Evolutionary conservation across 768 basidiomycete species (phyloP), one percentile per base, ranked within the genome.

Genomic region (Leccinum variicolor): DNA sequence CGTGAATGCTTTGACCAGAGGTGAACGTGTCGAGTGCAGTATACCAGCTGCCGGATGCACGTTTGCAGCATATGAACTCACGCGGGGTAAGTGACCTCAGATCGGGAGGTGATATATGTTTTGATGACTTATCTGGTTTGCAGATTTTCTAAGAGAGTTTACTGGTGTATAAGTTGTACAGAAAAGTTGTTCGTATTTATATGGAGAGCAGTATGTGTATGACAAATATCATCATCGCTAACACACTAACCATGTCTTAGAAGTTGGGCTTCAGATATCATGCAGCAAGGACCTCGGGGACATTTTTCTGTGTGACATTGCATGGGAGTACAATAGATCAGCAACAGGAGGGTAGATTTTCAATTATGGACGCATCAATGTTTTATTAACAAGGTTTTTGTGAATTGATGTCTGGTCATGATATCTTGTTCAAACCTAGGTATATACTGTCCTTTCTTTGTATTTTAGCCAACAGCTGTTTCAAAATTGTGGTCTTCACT

Each of bases 11-110:
- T 52, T 33, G 29, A 50, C 2, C 21, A 25, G 4, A 36, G 7
- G 6, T 49, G 21, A 58, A 13, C 11, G 3, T 51, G 1, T 50
- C 49, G 3, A 33, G 50, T 17, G 36, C 52, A 93, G 92, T 72
- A 92, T 95, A 65, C 94, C 94, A 14, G 91, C 94, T 6, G 94
- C 93, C 13, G 94, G 85, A 45, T 86, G 87, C 62, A 97, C 94
- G 3, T 96, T 97, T 63, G 87, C 90, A 11, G 89, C 90, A 0
- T 97, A 89, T 66, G 94, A 97, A 70, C 66, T 94, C 26, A 91
- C 87, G 0, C 75, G 91, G 76, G 87, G 87, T 86, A 53, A 55
- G 80, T 64, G 5, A 26, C 23, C 3, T 57, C 13, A 15, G 2
- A 21, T 19, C 21, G 1, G 14, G 19, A 10, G 1, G 33, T 56